Conservation (phyloP, 2,329 filamentous ascomycete species). For the Pezicula neosporulosa region DNA sequence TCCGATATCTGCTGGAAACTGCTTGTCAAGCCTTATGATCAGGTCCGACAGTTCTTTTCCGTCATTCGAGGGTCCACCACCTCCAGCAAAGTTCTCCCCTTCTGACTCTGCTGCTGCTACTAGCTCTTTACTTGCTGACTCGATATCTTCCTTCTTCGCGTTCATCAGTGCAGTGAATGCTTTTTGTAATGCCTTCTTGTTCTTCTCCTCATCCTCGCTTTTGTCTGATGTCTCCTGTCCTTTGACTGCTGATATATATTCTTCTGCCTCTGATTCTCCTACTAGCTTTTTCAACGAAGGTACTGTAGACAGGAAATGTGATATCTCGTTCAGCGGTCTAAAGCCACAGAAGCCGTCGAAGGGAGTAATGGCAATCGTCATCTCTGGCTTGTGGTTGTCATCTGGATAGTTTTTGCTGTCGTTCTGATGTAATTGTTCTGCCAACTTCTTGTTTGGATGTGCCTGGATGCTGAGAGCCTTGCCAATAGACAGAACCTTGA, state of each 20-base stretch:
- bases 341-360: constrained; percentile 98
- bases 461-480: constrained; percentile 97
- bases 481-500: constrained; percentile 95
- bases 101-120: constrained; percentile 67
- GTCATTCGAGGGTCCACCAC: constrained; percentile 63
- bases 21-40: constrained; percentile 70
- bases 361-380: constrained; percentile 95
- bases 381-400: constrained; percentile 99
- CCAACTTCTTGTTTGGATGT: constrained; percentile 92
- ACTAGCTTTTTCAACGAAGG: constrained; percentile 63
- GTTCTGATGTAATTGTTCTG: constrained; percentile 78
- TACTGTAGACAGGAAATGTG: constrained; percentile 67
- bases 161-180: constrained; percentile 81
- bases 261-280: constrained; percentile 57
- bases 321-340: constrained; percentile 80
- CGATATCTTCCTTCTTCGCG: constrained; percentile 63
- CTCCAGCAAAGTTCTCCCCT: constrained; percentile 69
- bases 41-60: constrained; percentile 73
- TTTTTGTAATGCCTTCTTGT: constrained; percentile 75
- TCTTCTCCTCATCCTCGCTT: constrained; percentile 44
- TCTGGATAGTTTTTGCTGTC: constrained; percentile 96
- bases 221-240: constrained; percentile 44
- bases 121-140: constrained; percentile 63
- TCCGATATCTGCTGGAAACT: constrained; percentile 89
- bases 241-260: constrained; percentile 50